These are phyloP conservation scores for Pestalotiopsis sp. DNA, from an alignment of 2,329 filamentous ascomycete genomes.

Conservation along the genomic window DNA sequence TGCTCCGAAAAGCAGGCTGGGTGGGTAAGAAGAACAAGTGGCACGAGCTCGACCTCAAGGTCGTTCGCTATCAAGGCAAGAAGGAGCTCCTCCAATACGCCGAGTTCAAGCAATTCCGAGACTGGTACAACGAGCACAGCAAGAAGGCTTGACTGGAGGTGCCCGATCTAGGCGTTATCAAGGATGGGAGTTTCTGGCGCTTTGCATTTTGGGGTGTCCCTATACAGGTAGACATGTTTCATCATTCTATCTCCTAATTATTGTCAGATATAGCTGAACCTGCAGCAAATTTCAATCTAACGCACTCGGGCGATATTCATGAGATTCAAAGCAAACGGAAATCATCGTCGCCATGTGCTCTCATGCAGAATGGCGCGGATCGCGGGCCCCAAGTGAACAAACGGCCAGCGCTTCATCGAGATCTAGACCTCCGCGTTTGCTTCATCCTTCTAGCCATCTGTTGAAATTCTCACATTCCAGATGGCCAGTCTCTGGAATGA, in stretches of 20 bases:
- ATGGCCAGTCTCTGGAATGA: neutral
- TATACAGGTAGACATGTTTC: slow-evolving; percentile 24
- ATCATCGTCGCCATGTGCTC: neutral
- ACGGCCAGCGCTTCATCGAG: neutral
- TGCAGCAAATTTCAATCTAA: slow-evolving; percentile 1
- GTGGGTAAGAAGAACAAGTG: slow-evolving; percentile 77
- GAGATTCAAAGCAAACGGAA: neutral
- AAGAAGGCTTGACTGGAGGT: slow-evolving; percentile 19
- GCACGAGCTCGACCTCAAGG: slow-evolving; percentile 76
- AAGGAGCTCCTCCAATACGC: slow-evolving; percentile 71
- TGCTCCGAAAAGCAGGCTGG: slow-evolving; percentile 97
- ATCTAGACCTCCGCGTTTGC: neutral
- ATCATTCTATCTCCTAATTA: neutral
- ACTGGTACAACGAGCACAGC: slow-evolving; percentile 60
- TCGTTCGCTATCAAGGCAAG: slow-evolving; percentile 85
- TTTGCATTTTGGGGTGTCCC: neutral
- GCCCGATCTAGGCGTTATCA: slow-evolving; percentile 6
- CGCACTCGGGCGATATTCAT: neutral
- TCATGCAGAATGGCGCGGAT: neutral
- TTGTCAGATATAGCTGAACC: neutral
- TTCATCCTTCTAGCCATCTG: neutral
- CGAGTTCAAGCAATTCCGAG: slow-evolving; percentile 80
- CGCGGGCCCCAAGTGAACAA: neutral
- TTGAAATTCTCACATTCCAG: neutral
- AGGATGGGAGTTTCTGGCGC: slow-evolving; percentile 6